Conservation (phyloP, 306 rosid species). For the Parietaria judaica region DNA sequence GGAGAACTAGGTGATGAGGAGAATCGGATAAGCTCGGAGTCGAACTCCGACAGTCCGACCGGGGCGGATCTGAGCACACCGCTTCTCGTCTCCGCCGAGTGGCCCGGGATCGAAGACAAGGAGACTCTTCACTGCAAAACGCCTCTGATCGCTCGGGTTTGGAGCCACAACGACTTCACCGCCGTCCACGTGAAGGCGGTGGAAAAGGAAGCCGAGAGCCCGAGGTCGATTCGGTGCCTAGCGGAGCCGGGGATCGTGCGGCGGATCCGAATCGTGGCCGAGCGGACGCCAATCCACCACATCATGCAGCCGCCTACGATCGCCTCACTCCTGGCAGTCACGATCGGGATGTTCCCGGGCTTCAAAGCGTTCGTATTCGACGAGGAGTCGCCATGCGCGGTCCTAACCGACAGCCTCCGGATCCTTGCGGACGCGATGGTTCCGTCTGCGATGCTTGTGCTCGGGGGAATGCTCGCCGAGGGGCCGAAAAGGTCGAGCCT, state of each 20-base stretch:
- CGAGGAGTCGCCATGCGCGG: slow-evolving; percentile 41
- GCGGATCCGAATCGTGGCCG: slow-evolving; percentile 64
- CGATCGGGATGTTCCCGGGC: slow-evolving; percentile 57
- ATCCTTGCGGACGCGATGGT: slow-evolving; percentile 70
- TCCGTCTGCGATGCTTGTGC: slow-evolving; percentile 76
- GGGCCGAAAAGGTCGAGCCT: slow-evolving; percentile 67
- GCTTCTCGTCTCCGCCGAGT: slow-evolving; percentile 82
- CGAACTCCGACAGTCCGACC: too few relatives aligned
- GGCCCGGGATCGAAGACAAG: slow-evolving; percentile 90
- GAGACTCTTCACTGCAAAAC: slow-evolving; percentile 77
- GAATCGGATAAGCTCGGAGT: too few relatives aligned
- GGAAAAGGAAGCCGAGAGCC: slow-evolving; percentile 24
- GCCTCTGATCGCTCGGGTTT: slow-evolving; percentile 71
- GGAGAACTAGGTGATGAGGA: too few relatives aligned
- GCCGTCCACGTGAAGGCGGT: slow-evolving; percentile 23
- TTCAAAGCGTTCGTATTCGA: slow-evolving; percentile 54
- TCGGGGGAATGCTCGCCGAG: slow-evolving; percentile 91
- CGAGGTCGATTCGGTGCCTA: slow-evolving; percentile 52
- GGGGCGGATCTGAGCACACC: slow-evolving; percentile 13
- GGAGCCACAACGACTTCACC: slow-evolving; percentile 3
- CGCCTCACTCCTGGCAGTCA: slow-evolving; percentile 66
- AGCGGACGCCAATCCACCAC: slow-evolving; percentile 63
- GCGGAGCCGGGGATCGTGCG: slow-evolving; percentile 75
- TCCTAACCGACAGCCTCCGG: slow-evolving; percentile 59
- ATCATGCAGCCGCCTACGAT: slow-evolving; percentile 82